Percentiles rank a stretch among this genome's conserved stretches.
phyloP scores from a whole-genome alignment of 2,329 filamentous ascomycete genomes.

The Zarea fungicola region DNA sequence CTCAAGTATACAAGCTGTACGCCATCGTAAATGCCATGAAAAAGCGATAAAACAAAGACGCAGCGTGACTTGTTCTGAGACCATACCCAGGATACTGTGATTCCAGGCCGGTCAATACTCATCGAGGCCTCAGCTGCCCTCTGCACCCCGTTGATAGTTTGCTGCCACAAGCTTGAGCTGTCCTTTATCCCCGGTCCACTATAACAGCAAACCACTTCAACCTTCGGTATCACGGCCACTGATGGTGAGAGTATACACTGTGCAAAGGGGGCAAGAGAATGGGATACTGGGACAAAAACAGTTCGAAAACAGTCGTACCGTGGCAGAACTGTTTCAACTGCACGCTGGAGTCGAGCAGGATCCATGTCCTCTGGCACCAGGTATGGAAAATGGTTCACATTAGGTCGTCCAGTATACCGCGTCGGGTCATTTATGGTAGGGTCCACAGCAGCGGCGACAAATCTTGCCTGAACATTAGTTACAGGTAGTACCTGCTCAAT shows the following conservation, averaged over 20 bases:
- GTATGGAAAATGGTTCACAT: conserved; percentile 13
- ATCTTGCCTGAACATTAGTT: background rate
- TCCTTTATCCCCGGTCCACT: background rate
- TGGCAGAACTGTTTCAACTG: conserved; percentile 6
- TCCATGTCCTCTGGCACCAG: conserved; percentile 8
- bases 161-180: background rate
- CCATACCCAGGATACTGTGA: conserved; percentile 5
- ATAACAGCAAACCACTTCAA: background rate
- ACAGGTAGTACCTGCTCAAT: conserved; percentile 9
- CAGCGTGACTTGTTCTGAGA: background rate
- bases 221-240: background rate
- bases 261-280: conserved; percentile 12
- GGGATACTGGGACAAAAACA: conserved; percentile 5
- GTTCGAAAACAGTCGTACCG: conserved; percentile 12
- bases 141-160: background rate
- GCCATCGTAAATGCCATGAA: conserved; percentile 25
- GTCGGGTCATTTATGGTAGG: background rate
- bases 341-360: conserved; percentile 9
- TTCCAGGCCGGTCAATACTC: conserved; percentile 4
- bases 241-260: conserved; percentile 3
- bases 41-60: conserved; percentile 26
- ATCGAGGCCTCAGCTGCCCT: conserved; percentile 4
- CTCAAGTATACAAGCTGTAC: background rate
- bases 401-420: conserved; percentile 11
- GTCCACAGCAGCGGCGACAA: background rate